Conservation (phyloP, 1,139 yeast genomes). For the Pichia sp. region DNA sequence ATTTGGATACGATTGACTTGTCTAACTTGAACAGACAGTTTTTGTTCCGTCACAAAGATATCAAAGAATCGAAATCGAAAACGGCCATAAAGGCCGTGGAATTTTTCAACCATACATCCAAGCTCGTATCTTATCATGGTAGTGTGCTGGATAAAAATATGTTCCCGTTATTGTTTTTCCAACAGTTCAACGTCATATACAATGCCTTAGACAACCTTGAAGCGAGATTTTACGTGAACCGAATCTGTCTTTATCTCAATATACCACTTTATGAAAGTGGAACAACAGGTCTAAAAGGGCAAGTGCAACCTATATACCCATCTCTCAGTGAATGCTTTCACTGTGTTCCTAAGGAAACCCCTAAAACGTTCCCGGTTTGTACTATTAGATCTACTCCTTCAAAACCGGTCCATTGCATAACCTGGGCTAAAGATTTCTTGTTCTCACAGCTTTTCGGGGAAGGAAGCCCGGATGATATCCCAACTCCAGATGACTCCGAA, state of each 20-base stretch:
- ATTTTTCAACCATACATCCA: constrained; percentile 63
- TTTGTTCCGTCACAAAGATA: constrained; percentile 75
- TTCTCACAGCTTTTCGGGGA: constrained; percentile 78
- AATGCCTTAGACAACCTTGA: constrained; percentile 93
- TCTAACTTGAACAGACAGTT: constrained; percentile 90
- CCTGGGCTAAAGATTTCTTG: constrained; percentile 94
- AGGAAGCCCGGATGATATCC: constrained; percentile 26
- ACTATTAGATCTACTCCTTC: constrained; percentile 96
- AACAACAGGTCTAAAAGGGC: constrained; percentile 92
- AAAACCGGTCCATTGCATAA: constrained; percentile 91
- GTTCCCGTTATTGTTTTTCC: constrained; percentile 81
- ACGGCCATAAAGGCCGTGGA: constrained; percentile 83
- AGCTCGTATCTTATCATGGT: constrained; percentile 76
- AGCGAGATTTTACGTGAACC: constrained; percentile 86
- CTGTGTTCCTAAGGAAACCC: constrained; percentile 81
- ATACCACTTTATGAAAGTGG: constrained; percentile 90
- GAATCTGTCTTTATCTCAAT: constrained; percentile 66
- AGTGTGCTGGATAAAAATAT: constrained; percentile 73
- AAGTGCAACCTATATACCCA: constrained; percentile 86
- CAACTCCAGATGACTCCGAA: constrained; percentile 42
- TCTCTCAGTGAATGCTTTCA: constrained; percentile 87
- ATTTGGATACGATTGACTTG: constrained; percentile 88
- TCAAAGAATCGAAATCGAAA: constrained; percentile 76
- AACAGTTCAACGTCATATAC: constrained; percentile 69
- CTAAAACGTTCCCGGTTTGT: constrained; percentile 91